These are phyloP conservation scores for Eremochloa ophiuroides DNA, from an alignment of 176 grass and related monocot species.

Conservation along the genomic window DNA sequence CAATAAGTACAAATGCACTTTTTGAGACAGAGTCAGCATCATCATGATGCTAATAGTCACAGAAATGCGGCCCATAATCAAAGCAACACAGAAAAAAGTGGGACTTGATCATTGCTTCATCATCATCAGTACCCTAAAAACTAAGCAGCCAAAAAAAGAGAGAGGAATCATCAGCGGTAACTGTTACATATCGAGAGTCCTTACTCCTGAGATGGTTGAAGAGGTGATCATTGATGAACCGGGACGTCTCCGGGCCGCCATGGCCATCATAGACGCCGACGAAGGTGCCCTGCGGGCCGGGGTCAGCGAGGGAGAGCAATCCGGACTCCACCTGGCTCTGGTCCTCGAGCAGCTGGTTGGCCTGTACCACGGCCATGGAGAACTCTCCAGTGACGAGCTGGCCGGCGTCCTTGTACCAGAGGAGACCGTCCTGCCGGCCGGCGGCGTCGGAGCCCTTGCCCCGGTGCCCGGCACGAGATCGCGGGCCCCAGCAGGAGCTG, in stretches of 20 bases:
- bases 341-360: conserved; percentile 85
- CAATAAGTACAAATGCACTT: conserved; percentile 3
- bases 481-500: conserved; percentile 65
- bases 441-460: conserved; percentile 44
- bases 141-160: background rate
- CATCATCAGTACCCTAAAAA: conserved; percentile 7
- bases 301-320: conserved; percentile 47
- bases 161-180: background rate
- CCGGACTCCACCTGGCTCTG: conserved; percentile 84
- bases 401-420: conserved; percentile 84
- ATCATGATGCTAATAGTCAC: background rate
- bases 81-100: background rate
- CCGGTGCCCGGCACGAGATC: conserved; percentile 27
- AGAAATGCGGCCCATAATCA: background rate
- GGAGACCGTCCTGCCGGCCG: conserved; percentile 66
- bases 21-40: background rate
- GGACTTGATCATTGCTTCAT: conserved; percentile 21
- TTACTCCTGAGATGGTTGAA: conserved; percentile 85
- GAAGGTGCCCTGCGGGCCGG: conserved; percentile 59
- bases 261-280: conserved; percentile 86
- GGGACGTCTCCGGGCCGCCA: conserved; percentile 70
- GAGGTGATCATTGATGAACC: conserved; percentile 69
- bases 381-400: conserved; percentile 63
- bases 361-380: conserved; percentile 95
- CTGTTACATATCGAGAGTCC: background rate